Percentiles rank a stretch among this genome's conserved stretches.
Conservation (phyloP, 169 alveolate genomes). For the Babesia divergens region DNA sequence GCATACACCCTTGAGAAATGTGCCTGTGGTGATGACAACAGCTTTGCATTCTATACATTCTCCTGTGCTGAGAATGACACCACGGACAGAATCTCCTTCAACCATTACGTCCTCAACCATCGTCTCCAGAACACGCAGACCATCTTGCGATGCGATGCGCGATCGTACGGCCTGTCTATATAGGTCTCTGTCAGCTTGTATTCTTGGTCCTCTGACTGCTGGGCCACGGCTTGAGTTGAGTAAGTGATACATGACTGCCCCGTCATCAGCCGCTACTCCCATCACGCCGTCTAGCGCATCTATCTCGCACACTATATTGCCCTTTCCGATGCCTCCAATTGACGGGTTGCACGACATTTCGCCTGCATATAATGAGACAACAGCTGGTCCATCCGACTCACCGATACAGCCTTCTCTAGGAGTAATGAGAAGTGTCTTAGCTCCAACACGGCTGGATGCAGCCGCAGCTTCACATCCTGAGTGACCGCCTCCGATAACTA, state of each 20-base stretch:
- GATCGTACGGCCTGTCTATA: constrained; percentile 75
- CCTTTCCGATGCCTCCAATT: constrained; percentile 92
- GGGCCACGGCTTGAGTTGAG: constrained; percentile 86
- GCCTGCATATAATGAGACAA: constrained; percentile 39
- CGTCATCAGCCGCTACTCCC: constrained; percentile 83
- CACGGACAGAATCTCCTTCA: constrained; percentile 51
- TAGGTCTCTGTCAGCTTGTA: constrained; percentile 85
- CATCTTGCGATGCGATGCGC: background rate
- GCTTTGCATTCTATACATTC: constrained; percentile 42
- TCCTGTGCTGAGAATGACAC: constrained; percentile 66
- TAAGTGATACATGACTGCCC: constrained; percentile 85
- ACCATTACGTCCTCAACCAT: constrained; percentile 68
- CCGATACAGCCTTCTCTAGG: constrained; percentile 73
- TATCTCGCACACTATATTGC: constrained; percentile 87
- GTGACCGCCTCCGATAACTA: constrained; percentile 93
- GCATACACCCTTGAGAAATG: constrained; percentile 85
- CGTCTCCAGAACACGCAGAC: constrained; percentile 51
- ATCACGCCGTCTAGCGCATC: constrained; percentile 91
- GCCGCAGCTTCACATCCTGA: constrained; percentile 91
- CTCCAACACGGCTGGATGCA: constrained; percentile 88
- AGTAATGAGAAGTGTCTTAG: constrained; percentile 82
- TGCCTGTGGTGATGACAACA: constrained; percentile 88
- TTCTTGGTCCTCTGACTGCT: constrained; percentile 91
- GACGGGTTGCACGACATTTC: constrained; percentile 87
- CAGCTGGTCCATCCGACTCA: background rate